These are phyloP conservation scores for Primulina tabacum DNA, from an alignment of 257 asterid species.

Conservation along the genomic window DNA sequence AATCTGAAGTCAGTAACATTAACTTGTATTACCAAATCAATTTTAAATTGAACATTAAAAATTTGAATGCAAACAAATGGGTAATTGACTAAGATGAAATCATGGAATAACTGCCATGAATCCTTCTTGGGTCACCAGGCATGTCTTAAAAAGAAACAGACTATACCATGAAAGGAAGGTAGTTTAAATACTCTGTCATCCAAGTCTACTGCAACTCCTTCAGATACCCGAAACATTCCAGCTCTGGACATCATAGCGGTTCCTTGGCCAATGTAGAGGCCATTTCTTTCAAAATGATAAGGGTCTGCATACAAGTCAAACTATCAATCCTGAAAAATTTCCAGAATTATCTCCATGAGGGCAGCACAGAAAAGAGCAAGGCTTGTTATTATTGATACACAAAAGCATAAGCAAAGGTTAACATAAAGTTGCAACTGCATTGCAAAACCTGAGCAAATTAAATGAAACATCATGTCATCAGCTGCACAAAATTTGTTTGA, in stretches of 20 bases:
- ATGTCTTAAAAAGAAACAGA: slow-evolving; percentile 19
- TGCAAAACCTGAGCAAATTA: not conserved
- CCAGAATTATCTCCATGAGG: slow-evolving; percentile 3
- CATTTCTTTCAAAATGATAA: slow-evolving; percentile 58
- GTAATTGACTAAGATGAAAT: slow-evolving; percentile 5
- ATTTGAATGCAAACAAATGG: slow-evolving; percentile 6
- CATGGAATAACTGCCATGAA: slow-evolving; percentile 1
- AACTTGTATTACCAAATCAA: slow-evolving; percentile 12
- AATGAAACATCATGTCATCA: not conserved
- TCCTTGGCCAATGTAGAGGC: slow-evolving; percentile 94
- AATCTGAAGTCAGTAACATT: slow-evolving; percentile 46
- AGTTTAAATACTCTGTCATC: slow-evolving; percentile 70
- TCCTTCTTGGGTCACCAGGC: slow-evolving; percentile 6
- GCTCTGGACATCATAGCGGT: slow-evolving; percentile 81
- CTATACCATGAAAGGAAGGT: slow-evolving; percentile 74
- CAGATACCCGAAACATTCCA: slow-evolving; percentile 75
- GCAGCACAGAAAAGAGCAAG: slow-evolving; percentile 10
- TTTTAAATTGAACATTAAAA: not conserved
- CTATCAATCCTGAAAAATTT: slow-evolving; percentile 6
- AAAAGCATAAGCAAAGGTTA: not conserved
- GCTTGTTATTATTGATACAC: not conserved
- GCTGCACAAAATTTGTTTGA: not conserved
- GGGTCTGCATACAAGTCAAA: slow-evolving; percentile 57
- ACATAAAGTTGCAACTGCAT: not conserved
- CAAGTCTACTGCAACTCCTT: slow-evolving; percentile 84